Evolutionary conservation across 768 basidiomycete genomes (phyloP), one percentile per base, ranked within the genome.

Genomic region (Leccinum arenicola): DNA sequence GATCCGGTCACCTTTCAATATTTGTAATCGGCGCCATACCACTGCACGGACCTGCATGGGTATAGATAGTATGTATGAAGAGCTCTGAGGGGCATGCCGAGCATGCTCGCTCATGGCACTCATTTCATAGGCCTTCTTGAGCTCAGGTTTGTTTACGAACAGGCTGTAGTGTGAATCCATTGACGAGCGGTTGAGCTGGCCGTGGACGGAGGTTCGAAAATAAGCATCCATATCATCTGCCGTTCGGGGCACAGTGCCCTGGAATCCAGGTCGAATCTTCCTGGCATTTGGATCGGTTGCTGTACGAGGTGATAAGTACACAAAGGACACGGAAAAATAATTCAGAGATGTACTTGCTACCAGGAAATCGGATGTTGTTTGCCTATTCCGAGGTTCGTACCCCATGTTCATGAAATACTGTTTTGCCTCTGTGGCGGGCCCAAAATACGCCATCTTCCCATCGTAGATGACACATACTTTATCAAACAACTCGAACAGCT

Each of bases 231-330:
- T 85, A 65, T 89, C 86, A 3, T 70, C 76, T 1, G 88, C 79
- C 0, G 83, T 83, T 33, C 77, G 76, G 1, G 88, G 87, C 0
- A 77, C 74, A 15, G 70, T 70, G 1, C 61, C 55, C 15, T 75
- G 72, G 48, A 77, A 73, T 3, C 77, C 80, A 1, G 71, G 52
- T 21, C 83, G 80, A 4, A 77, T 66, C 17, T 77, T 81, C 45
- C 89, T 85, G 0, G 79, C 84, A 21, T 76, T 76, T 2, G 85
- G 81, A 62, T 88, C 84, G 4, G 87, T 88, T 8, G 83, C 84
- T 61, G 35, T 1, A 19, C 4, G 9, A 19, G 4, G 10, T 8
- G 0, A 15, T 61, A 4, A 55, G 43, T 6, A 21, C 2, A 6
- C 1, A 33, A 49, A 40, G 8, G 14, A 14, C 7, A 21, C 7